Conservation (phyloP, 2,329 filamentous ascomycete species). For the Triangularia verruculosa region DNA sequence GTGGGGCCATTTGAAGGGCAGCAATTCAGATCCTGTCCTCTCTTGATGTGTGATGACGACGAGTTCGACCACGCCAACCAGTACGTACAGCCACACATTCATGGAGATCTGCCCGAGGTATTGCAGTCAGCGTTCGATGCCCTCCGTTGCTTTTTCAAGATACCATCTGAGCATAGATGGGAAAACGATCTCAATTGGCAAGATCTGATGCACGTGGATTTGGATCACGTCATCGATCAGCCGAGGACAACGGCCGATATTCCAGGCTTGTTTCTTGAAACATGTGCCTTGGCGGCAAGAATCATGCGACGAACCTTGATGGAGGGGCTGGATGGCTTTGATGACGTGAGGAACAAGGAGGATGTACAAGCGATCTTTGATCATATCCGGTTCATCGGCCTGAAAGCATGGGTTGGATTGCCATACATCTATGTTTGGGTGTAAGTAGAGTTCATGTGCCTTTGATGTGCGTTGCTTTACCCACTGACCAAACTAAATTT, state of each 20-base stretch:
- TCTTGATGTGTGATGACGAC: slow-evolving; percentile 5
- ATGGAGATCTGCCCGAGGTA: background rate
- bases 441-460: background rate
- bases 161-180: background rate
- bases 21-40: slow-evolving; percentile 5
- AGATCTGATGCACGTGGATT: background rate
- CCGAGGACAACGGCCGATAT: background rate
- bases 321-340: slow-evolving; percentile 4
- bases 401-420: slow-evolving; percentile 9
- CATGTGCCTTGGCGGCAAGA: slow-evolving; percentile 8
- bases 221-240: slow-evolving; percentile 3
- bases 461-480: background rate
- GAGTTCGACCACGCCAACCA: slow-evolving; percentile 5
- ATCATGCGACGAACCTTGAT: slow-evolving; percentile 4
- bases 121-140: background rate
- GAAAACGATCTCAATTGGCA: background rate
- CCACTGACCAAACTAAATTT: background rate
- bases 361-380: slow-evolving; percentile 5
- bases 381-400: slow-evolving; percentile 8
- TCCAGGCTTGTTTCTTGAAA: slow-evolving; percentile 6
- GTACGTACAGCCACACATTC: slow-evolving; percentile 4
- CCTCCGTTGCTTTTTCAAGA: background rate
- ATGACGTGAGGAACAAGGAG: background rate
- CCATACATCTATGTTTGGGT: slow-evolving; percentile 17
- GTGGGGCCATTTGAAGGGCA: slow-evolving; percentile 4